Base-by-base conservation (phyloP, 164 flowering plant genomes). In the Piper longum region DNA sequence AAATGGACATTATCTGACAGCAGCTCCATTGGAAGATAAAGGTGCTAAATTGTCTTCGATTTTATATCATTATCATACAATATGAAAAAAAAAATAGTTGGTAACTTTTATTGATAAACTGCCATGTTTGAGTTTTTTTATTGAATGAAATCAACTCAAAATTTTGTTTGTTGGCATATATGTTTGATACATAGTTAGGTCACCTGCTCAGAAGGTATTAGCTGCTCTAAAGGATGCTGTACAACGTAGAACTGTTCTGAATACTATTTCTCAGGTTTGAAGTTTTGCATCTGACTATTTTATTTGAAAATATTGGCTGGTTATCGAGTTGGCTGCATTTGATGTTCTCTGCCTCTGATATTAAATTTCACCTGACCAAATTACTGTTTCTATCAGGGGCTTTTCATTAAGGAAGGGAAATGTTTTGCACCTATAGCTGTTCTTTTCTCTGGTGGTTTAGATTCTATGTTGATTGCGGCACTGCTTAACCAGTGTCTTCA, bases 391-490 rank as follows among this genome's bases (percentile, higher is more conserved):
- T 44, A 40, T 64, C 11, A 62, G 69, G 71, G 72, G 78, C 16
- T 39, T 9, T 26, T 48, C 39, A 9, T 16, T 18, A 64, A 57
- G 45, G 26, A 42, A 42, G 39, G 60, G 61, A 54, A 66, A 54
- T 67, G 70, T 64, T 48, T 40, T 73, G 87, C 72, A 68, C 99
- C 96, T 26, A 80, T 90, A 60, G 97, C 96, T 5, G 77, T 90
- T 71, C 89, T 93, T 59, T 93, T 93, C 71, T 93, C 99, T 71
- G 99, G 99, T 63, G 99, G 99, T 65, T 74, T 93, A 66, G 99
- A 93, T 78, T 90, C 97, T 3, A 93, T 90, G 99, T 87, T 93
- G 67, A 82, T 93, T 67, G 95, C 99, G 66, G 95, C 95, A 62
- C 74, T 93, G 62, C 70, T 90, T 72, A 78, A 88, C 69, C 70